phyloP scores from a whole-genome alignment of 495 filamentous ascomycete genomes.

The Acidiella bohemica region DNA sequence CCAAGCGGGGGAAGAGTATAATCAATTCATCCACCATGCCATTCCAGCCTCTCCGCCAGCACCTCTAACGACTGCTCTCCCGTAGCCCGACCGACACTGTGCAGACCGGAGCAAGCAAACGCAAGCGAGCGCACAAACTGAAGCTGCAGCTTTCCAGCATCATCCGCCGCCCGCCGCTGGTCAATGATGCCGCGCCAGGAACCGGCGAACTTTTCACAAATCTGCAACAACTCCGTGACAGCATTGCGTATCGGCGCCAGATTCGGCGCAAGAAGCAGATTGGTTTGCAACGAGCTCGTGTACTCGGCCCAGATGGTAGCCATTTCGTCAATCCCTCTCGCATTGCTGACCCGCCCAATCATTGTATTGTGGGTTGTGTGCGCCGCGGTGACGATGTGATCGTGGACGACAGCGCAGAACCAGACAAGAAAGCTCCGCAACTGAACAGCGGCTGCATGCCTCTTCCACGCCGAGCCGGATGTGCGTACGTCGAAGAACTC shows the following conservation, averaged over 20 bases:
- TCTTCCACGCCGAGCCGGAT: slow-evolving; percentile 4
- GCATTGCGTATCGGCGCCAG: slow-evolving; percentile 26
- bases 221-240: slow-evolving; percentile 30
- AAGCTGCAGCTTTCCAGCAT: slow-evolving; percentile 28
- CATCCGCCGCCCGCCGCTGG: slow-evolving; percentile 16
- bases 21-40: slow-evolving; percentile 10
- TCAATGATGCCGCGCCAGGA: slow-evolving; percentile 3
- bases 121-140: slow-evolving; percentile 30
- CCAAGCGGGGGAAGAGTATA: too few relatives aligned
- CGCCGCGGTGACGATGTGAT: slow-evolving; percentile 62
- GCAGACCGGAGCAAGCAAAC: slow-evolving; percentile 36
- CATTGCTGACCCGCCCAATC: slow-evolving; percentile 37
- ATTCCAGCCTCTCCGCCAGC: slow-evolving; percentile 36
- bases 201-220: slow-evolving; percentile 29
- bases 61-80: slow-evolving; percentile 39
- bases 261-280: slow-evolving; percentile 47
- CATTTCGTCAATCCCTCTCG: slow-evolving; percentile 74
- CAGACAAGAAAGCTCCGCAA: slow-evolving; percentile 65
- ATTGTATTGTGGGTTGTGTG: slow-evolving; percentile 43
- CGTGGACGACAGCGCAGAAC: slow-evolving; percentile 60
- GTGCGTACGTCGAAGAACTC: slow-evolving; percentile 26
- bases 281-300: slow-evolving; percentile 44
- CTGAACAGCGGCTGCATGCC: slow-evolving; percentile 2
- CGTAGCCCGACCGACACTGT: slow-evolving; percentile 35
- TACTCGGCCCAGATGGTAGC: slow-evolving; percentile 52